A percentile compares a stretch with the other conserved stretches of the same genome.
These are phyloP conservation scores for Incumbomyces delicatus DNA, from an alignment of 2,329 filamentous ascomycete species.

Conservation along the genomic window DNA sequence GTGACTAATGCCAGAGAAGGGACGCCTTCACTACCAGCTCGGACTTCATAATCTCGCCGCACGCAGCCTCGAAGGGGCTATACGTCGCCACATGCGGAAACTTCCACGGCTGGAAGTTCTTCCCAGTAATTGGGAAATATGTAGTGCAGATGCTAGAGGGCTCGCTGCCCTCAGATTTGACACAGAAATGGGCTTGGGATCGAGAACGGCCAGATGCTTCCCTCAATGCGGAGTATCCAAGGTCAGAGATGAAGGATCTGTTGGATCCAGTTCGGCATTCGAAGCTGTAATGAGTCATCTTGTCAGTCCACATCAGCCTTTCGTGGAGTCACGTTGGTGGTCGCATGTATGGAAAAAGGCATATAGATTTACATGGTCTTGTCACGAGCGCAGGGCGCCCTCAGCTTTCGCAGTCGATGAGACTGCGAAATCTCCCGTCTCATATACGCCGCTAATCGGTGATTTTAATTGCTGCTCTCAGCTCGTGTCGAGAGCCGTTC, in stretches of 20 bases:
- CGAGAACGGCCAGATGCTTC: slow-evolving; percentile 46
- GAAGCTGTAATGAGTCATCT: slow-evolving; percentile 20
- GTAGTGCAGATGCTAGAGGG: slow-evolving; percentile 40
- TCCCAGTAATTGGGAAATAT: slow-evolving; percentile 45
- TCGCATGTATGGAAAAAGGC: too few species aligned
- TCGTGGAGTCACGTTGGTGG: too few species aligned
- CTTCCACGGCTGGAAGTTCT: slow-evolving; percentile 44
- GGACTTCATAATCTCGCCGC: slow-evolving; percentile 41
- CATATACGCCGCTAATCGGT: too few species aligned
- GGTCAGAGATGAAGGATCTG: slow-evolving; percentile 48
- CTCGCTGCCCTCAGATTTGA: slow-evolving; percentile 30
- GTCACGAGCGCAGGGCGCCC: too few species aligned
- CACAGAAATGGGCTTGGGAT: slow-evolving; percentile 42
- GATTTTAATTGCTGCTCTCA: too few species aligned
- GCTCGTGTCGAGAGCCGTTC: too few species aligned
- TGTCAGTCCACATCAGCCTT: background rate
- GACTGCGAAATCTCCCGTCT: too few species aligned
- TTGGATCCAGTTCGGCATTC: slow-evolving; percentile 25
- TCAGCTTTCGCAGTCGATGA: too few species aligned
- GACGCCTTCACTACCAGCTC: slow-evolving; percentile 54
- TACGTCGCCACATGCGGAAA: slow-evolving; percentile 36
- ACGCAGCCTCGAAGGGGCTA: slow-evolving; percentile 31
- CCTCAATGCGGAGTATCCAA: slow-evolving; percentile 47
- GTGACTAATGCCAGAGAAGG: slow-evolving; percentile 32
- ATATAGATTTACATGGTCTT: too few species aligned